These are phyloP conservation scores for Mucor mucedo DNA, from an alignment of 371 early-diverging fungal genomes.

Conservation along the genomic window DNA sequence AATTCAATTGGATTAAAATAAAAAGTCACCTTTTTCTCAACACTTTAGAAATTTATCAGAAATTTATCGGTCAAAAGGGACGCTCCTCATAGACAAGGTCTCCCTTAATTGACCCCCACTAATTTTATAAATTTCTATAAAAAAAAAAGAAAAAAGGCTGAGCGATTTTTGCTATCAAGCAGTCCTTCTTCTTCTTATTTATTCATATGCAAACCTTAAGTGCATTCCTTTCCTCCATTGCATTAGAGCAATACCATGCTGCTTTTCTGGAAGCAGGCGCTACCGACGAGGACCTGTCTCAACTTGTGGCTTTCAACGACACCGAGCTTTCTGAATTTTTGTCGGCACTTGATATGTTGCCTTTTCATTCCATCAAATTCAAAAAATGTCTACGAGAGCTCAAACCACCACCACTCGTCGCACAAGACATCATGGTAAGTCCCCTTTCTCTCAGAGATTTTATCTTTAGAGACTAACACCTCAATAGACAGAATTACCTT, in stretches of 20 bases:
- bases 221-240: constrained; percentile 43
- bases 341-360: constrained; percentile 51
- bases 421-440: not conserved
- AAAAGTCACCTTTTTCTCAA: no score
- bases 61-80: not conserved
- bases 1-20: no score
- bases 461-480: not conserved
- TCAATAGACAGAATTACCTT: not conserved
- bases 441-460: constrained; percentile 3
- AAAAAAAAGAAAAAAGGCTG: not conserved
- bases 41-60: no score
- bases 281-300: constrained; percentile 51
- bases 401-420: not conserved
- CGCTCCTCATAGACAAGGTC: constrained; percentile 8
- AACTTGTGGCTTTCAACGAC: constrained; percentile 56
- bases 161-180: constrained; percentile 16
- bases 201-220: constrained; percentile 21
- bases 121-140: not conserved
- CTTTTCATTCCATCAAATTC: constrained; percentile 57
- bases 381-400: constrained; percentile 50
- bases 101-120: not conserved
- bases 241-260: constrained; percentile 52
- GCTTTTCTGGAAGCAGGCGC: constrained; percentile 56
- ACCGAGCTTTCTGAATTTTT: constrained; percentile 53
- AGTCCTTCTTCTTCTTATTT: not conserved